These are phyloP conservation scores for Cokeromyces recurvatus DNA, from an alignment of 371 early-diverging fungal genomes.

Conservation along the genomic window DNA sequence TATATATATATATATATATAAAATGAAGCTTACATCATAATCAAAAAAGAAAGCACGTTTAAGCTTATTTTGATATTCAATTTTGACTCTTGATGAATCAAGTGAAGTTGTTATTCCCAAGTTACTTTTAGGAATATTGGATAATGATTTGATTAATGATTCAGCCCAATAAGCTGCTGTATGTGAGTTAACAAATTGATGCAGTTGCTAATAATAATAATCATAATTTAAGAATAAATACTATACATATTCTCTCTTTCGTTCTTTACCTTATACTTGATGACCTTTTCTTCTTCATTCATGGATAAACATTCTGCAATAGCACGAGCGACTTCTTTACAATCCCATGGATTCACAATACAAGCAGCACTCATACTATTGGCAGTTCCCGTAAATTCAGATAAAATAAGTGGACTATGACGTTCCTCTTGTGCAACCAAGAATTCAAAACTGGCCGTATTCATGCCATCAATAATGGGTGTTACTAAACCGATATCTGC, in stretches of 20 bases:
- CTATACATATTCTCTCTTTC: too few relatives aligned
- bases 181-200: constrained; percentile 79
- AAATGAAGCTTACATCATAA: constrained; percentile 62
- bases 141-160: constrained; percentile 65
- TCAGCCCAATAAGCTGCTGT: constrained; percentile 93
- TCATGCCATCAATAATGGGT: constrained; percentile 98
- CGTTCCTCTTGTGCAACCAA: constrained; percentile 94
- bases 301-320: constrained; percentile 87
- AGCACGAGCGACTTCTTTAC: constrained; percentile 84
- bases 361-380: constrained; percentile 84
- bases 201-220: constrained; percentile 66
- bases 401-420: constrained; percentile 88
- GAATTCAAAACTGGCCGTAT: constrained; percentile 97
- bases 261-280: constrained; percentile 76
- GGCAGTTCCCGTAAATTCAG: constrained; percentile 96
- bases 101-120: constrained; percentile 60
- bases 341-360: constrained; percentile 98
- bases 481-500: constrained; percentile 97
- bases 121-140: constrained; percentile 24
- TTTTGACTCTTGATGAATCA: constrained; percentile 40
- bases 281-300: constrained; percentile 71
- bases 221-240: too few relatives aligned
- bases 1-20: too few relatives aligned
- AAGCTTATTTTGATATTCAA: constrained; percentile 48
- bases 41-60: constrained; percentile 81